Conservation (phyloP, 257 asterid species). For the Solanum rostratum region DNA sequence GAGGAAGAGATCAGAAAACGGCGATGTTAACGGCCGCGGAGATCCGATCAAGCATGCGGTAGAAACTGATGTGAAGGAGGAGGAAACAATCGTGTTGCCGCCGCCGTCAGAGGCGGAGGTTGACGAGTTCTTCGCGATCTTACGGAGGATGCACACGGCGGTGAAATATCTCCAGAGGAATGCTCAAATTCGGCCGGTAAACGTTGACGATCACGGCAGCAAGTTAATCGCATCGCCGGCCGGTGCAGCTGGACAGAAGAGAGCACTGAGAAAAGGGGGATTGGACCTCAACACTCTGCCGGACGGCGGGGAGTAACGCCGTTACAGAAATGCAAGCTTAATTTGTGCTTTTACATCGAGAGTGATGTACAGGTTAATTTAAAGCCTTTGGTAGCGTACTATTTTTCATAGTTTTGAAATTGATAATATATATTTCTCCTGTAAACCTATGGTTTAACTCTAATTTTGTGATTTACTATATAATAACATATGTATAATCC, state of each 20-base stretch:
- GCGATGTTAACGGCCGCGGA: background rate
- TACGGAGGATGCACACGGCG: constrained; percentile 33
- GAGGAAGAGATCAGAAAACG: constrained; percentile 15
- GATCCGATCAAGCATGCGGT: background rate
- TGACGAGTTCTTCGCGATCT: constrained; percentile 29
- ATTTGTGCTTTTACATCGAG: background rate
- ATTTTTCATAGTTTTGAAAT: background rate
- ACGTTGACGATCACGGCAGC: background rate
- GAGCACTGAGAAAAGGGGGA: background rate
- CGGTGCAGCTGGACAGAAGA: background rate
- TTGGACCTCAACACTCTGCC: constrained; percentile 21
- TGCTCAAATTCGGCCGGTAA: background rate
- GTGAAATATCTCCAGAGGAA: constrained; percentile 17
- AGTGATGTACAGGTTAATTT: background rate
- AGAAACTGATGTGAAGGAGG: background rate
- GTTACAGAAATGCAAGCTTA: background rate
- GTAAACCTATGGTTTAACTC: background rate
- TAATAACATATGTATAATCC: too few species aligned
- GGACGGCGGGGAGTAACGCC: background rate
- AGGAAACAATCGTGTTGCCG: background rate
- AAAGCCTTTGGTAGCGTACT: background rate
- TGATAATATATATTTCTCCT: background rate
- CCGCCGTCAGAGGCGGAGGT: constrained; percentile 38
- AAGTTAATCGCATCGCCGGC: background rate
- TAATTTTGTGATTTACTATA: background rate